Conservation (phyloP, 108 stramenopile species). For the Schizochytrium sp. region DNA sequence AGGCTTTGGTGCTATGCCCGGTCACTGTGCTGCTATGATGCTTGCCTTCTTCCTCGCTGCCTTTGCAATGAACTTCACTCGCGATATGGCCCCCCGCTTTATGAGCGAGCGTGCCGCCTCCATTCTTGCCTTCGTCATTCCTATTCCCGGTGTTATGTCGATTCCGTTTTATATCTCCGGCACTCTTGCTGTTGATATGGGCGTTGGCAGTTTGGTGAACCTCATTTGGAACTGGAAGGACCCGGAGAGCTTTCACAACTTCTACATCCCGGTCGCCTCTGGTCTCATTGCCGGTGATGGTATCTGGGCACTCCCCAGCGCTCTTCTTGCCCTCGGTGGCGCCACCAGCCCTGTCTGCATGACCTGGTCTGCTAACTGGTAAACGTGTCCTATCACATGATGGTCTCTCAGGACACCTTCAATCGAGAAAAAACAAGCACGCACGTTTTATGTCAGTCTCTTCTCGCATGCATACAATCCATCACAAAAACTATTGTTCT, state of each 20-base stretch:
- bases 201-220: slow-evolving; percentile 21
- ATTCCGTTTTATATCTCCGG: slow-evolving; percentile 48
- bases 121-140: slow-evolving; percentile 3
- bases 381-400: no score
- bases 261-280: slow-evolving; percentile 34
- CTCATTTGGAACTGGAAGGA: slow-evolving; percentile 36
- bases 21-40: neutral
- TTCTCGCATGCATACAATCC: no score
- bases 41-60: neutral
- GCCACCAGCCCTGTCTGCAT: slow-evolving; percentile 39
- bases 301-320: slow-evolving; percentile 49
- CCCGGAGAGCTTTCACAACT: neutral
- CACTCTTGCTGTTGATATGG: slow-evolving; percentile 30
- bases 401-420: no score
- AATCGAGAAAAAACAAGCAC: no score
- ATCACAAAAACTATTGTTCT: no score
- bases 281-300: slow-evolving; percentile 49
- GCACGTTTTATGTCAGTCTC: no score
- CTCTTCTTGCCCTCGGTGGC: slow-evolving; percentile 53
- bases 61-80: neutral
- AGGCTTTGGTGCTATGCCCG: slow-evolving; percentile 32
- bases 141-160: slow-evolving; percentile 27
- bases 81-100: neutral
- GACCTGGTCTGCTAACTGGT: neutral
- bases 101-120: slow-evolving; percentile 10